Evolutionary conservation across 306 rosid genomes (phyloP).

Genomic region (Dryas drummondii): DNA sequence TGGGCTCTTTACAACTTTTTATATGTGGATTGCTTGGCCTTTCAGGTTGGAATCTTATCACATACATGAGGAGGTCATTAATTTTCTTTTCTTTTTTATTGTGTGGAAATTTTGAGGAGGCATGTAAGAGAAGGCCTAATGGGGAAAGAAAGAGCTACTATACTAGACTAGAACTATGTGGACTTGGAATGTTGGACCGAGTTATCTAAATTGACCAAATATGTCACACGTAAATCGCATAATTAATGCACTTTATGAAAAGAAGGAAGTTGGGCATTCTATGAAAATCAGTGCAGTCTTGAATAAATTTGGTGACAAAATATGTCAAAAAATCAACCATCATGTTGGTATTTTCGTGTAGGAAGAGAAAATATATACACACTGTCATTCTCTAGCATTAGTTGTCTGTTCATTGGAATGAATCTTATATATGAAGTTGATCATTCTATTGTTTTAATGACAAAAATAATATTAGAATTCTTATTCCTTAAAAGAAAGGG

Average conservation of each 20-base stretch:
- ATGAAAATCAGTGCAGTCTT: too few relatives aligned
- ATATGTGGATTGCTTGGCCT: slow-evolving; percentile 8
- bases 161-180: background rate
- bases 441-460: too few relatives aligned
- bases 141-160: background rate
- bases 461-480: too few relatives aligned
- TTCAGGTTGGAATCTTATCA: slow-evolving; percentile 14
- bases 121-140: background rate
- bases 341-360: too few relatives aligned
- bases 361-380: too few relatives aligned
- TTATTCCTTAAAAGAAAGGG: too few relatives aligned
- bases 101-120: background rate
- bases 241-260: background rate
- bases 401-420: too few relatives aligned
- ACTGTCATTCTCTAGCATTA: too few relatives aligned
- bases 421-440: too few relatives aligned
- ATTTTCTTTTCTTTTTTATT: background rate
- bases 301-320: too few relatives aligned
- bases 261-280: too few relatives aligned
- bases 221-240: background rate
- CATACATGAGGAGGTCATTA: background rate
- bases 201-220: slow-evolving; percentile 11
- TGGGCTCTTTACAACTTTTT: background rate
- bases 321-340: too few relatives aligned
- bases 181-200: background rate